These are phyloP conservation scores for Manihot esculenta DNA, from an alignment of 441 rosid genomes.

Conservation along the genomic window DNA sequence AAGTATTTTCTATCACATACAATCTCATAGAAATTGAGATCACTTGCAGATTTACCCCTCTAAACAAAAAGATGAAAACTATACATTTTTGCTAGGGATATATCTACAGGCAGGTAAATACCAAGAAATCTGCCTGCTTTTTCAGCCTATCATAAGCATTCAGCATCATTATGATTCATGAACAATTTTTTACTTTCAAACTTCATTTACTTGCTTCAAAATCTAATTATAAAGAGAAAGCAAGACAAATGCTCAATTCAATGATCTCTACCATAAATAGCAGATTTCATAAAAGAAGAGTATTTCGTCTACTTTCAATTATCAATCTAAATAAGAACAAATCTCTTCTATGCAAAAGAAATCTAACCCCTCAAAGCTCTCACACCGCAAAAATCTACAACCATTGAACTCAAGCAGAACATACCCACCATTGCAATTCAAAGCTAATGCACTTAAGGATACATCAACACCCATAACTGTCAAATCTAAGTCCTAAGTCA, in stretches of 20 bases:
- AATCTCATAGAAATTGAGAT: too few species aligned
- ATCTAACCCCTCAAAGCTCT: conserved; percentile 1
- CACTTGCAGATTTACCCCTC: too few species aligned
- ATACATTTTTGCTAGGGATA: neutral
- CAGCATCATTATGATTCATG: neutral
- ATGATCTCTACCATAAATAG: neutral
- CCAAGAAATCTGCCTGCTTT: neutral
- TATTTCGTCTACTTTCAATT: neutral
- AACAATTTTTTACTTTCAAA: neutral
- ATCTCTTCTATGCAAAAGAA: neutral
- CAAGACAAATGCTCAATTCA: neutral
- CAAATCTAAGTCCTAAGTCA: neutral
- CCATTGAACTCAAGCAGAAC: neutral
- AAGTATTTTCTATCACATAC: neutral
- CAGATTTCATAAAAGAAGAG: neutral
- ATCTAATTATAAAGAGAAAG: neutral
- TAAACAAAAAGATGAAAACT: neutral
- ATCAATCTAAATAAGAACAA: neutral
- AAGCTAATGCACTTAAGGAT: neutral
- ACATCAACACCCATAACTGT: neutral
- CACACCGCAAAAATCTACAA: neutral
- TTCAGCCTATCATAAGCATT: neutral
- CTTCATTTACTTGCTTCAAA: neutral
- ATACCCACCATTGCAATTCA: neutral
- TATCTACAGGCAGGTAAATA: neutral